Percentiles rank a stretch among this genome's conserved stretches.
Conservation (phyloP, 176 grass and related monocot genomes). For the Eragrostis nindensis region DNA sequence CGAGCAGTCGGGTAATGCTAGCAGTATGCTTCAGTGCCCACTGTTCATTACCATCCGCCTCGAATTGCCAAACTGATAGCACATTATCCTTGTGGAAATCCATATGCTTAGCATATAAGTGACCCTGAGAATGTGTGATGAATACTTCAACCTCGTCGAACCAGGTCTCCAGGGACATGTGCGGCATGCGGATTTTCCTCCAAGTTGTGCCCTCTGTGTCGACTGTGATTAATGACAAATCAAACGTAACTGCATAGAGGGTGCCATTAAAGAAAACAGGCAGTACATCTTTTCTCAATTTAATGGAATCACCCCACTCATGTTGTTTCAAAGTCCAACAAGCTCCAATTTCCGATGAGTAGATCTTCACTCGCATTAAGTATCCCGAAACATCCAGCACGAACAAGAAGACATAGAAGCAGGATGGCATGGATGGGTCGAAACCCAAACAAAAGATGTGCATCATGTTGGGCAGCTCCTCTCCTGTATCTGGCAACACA, state of each 20-base stretch:
- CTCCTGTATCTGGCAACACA: not conserved
- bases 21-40: not conserved
- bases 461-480: too few relatives aligned
- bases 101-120: constrained; percentile 6
- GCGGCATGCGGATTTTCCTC: not conserved
- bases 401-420: constrained; percentile 2
- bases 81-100: not conserved
- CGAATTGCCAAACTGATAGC: not conserved
- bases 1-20: not conserved
- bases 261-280: constrained; percentile 15
- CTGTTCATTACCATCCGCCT: not conserved
- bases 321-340: not conserved
- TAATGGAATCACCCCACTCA: not conserved
- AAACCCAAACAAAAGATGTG: constrained; percentile 9
- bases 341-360: constrained; percentile 18
- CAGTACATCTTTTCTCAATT: not conserved
- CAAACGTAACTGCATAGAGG: not conserved
- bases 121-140: not conserved
- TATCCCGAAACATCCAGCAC: too few relatives aligned
- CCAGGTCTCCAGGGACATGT: not conserved
- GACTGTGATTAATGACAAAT: not conserved
- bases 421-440: not conserved
- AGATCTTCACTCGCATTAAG: not conserved
- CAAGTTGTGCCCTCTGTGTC: constrained; percentile 11
- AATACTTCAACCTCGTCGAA: not conserved